phyloP scores from a whole-genome alignment of 83 land plant species.

The Picea abies region DNA sequence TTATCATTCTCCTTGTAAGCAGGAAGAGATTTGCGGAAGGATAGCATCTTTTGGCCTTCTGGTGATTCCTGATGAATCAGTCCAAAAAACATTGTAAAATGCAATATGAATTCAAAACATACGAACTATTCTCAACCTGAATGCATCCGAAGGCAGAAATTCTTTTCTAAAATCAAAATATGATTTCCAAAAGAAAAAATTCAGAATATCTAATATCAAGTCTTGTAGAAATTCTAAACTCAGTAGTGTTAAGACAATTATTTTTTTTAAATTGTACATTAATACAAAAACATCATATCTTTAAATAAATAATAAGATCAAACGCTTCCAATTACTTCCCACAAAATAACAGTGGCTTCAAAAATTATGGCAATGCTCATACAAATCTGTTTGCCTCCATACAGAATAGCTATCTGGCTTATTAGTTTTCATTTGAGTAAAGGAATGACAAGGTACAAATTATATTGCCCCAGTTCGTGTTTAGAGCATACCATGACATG shows the following conservation, averaged over 20 bases:
- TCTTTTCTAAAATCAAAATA: background rate
- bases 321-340: background rate
- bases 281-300: background rate
- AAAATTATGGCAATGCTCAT: background rate
- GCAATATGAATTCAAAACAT: background rate
- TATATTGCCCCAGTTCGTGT: background rate
- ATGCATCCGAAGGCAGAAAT: background rate
- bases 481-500: no score
- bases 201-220: no score
- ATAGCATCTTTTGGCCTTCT: conserved; percentile 72
- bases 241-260: background rate
- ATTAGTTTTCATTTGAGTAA: background rate
- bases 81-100: background rate
- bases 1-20: conserved; percentile 70
- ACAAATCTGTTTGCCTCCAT: background rate
- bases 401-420: background rate
- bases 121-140: background rate
- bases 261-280: background rate
- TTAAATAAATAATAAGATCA: background rate
- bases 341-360: background rate
- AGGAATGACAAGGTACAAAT: background rate
- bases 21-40: conserved; percentile 66
- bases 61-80: conserved; percentile 57
- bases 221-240: background rate
- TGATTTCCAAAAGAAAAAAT: no score